Conservation (phyloP, 108 stramenopile species). For the Aurantiochytrium sp. region DNA sequence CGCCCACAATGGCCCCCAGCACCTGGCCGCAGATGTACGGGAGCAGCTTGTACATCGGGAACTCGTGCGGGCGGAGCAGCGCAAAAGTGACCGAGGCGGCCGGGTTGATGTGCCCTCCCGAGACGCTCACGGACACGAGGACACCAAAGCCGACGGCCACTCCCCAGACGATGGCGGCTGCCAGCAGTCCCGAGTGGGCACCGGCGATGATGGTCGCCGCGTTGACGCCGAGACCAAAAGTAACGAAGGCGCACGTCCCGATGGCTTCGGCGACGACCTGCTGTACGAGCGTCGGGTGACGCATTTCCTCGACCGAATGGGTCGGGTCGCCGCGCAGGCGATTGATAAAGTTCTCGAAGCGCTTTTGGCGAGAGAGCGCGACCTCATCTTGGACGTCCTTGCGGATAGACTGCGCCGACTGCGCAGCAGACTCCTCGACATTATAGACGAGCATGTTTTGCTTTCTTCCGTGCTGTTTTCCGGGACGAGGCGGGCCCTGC, state of each 20-base stretch:
- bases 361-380: not conserved
- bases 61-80: slow-evolving; percentile 31
- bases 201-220: slow-evolving; percentile 47
- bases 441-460: not conserved
- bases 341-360: not conserved
- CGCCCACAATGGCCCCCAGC: not conserved
- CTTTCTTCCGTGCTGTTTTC: too few relatives aligned
- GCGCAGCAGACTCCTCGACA: not conserved
- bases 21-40: not conserved
- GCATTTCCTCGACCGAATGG: not conserved
- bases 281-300: slow-evolving; percentile 16
- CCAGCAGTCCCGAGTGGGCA: slow-evolving; percentile 50
- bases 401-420: not conserved
- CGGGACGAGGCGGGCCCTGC: too few relatives aligned
- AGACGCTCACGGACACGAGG: slow-evolving; percentile 41
- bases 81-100: slow-evolving; percentile 53
- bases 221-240: slow-evolving; percentile 53
- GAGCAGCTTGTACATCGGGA: slow-evolving; percentile 6
- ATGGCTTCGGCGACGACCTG: slow-evolving; percentile 59
- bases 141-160: slow-evolving; percentile 61
- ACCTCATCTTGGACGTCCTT: not conserved
- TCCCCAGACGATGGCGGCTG: slow-evolving; percentile 58
- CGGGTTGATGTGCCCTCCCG: slow-evolving; percentile 54
- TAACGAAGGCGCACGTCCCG: slow-evolving; percentile 60
- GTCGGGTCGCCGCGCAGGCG: not conserved